Percentiles rank a stretch among this genome's conserved stretches.
Evolutionary conservation across 176 grass and related monocot species (phyloP).

Genomic region (Raddia guianensis): DNA sequence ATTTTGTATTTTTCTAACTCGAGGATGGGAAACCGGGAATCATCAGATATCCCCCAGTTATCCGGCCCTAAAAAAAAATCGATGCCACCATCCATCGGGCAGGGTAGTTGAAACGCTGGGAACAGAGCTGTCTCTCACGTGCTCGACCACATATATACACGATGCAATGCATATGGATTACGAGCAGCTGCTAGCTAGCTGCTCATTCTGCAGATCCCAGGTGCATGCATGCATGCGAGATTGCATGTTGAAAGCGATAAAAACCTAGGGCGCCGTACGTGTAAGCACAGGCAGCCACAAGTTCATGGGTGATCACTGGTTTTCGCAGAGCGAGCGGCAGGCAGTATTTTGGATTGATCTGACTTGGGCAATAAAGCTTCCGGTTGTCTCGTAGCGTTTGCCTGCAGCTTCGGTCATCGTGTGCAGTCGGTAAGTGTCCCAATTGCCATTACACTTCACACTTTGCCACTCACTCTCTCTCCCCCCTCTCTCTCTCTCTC

Average conservation of each 20-base stretch:
- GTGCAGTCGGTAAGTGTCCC: background rate
- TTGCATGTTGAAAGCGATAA: background rate
- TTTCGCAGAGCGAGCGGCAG: background rate
- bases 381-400: background rate
- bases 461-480: background rate
- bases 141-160: too few relatives aligned
- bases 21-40: too few relatives aligned
- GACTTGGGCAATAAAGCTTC: background rate
- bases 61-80: too few relatives aligned
- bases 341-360: background rate
- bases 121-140: too few relatives aligned
- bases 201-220: background rate
- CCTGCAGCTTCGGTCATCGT: background rate
- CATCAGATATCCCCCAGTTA: too few relatives aligned
- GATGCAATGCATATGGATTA: too few relatives aligned
- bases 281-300: background rate
- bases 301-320: background rate
- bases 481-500: background rate
- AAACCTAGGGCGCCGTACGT: background rate
- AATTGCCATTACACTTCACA: background rate
- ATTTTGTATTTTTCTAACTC: too few relatives aligned
- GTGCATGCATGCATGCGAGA: background rate
- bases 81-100: too few relatives aligned
- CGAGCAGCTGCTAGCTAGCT: background rate
- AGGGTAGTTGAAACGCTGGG: too few relatives aligned